Evolutionary conservation across 2,329 filamentous ascomycete genomes (phyloP).

Genomic region (Penicillium oxalicum): DNA sequence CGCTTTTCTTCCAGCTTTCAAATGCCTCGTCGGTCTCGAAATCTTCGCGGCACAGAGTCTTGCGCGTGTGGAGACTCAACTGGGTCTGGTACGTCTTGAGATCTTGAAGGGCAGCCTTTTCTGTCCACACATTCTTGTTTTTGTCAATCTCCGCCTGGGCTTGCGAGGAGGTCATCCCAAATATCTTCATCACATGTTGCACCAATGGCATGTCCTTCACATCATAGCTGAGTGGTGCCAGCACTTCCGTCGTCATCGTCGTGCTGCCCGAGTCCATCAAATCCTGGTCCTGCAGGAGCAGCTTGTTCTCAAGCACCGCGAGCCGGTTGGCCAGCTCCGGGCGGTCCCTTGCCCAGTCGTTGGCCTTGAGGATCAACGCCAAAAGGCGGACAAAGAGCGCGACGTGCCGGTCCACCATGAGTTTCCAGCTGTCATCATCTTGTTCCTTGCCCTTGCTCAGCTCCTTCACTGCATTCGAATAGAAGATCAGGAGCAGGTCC

Average conservation of each 20-base stretch:
- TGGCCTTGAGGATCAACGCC: constrained; percentile 69
- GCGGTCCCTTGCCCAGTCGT: constrained; percentile 78
- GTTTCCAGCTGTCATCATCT: constrained; percentile 83
- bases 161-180: constrained; percentile 70
- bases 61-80: constrained; percentile 70
- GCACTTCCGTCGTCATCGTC: constrained; percentile 66
- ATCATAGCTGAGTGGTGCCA: constrained; percentile 78
- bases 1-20: constrained; percentile 84
- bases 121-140: constrained; percentile 77
- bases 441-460: constrained; percentile 69
- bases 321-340: constrained; percentile 77
- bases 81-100: constrained; percentile 90
- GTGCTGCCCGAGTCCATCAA: constrained; percentile 60
- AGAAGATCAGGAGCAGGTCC: constrained; percentile 91
- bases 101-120: constrained; percentile 82
- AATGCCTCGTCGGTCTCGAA: constrained; percentile 88
- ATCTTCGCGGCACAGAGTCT: constrained; percentile 72
- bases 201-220: constrained; percentile 97
- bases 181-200: constrained; percentile 77
- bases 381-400: constrained; percentile 89
- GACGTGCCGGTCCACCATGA: constrained; percentile 87
- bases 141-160: constrained; percentile 83
- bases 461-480: constrained; percentile 87
- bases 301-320: constrained; percentile 80
- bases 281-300: constrained; percentile 90